Percentiles rank a stretch among this genome's conserved stretches.
phyloP scores from a whole-genome alignment of 225 moss, liverwort and hornwort genomes.

The Pleurozium schreberi region DNA sequence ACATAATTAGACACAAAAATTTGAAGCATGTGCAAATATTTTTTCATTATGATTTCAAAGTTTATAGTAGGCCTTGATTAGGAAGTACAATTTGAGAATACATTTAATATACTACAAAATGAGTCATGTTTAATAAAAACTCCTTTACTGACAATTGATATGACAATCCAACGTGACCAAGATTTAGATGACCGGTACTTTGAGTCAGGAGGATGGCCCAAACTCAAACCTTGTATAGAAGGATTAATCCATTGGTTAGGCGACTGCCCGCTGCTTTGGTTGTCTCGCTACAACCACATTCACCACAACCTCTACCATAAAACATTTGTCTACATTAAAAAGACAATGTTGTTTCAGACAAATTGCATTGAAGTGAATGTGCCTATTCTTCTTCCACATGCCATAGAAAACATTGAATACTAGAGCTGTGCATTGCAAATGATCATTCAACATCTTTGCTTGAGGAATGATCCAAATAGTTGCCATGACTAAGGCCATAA shows the following conservation, averaged over 20 bases:
- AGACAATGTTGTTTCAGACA: too few relatives aligned
- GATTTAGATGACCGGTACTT: rapidly evolving
- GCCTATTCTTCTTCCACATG: too few relatives aligned
- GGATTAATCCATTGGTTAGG: neutral
- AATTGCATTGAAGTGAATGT: too few relatives aligned
- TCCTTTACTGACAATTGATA: rapidly evolving
- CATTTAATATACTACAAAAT: neutral
- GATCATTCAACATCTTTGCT: too few relatives aligned
- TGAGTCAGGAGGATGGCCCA: rapidly evolving
- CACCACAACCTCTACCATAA: neutral
- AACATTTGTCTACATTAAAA: too few relatives aligned
- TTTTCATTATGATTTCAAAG: neutral
- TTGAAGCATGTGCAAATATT: neutral
- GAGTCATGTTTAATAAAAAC: too few relatives aligned
- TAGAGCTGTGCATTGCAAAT: rapidly evolving
- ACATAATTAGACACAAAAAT: neutral
- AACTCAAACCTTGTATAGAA: neutral
- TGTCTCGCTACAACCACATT: too few relatives aligned
- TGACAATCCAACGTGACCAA: neutral
- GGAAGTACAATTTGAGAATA: too few relatives aligned
- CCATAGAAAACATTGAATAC: too few relatives aligned
- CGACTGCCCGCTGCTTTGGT: rapidly evolving
- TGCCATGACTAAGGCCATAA: neutral
- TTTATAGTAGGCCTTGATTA: neutral
- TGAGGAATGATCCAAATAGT: neutral